These are phyloP conservation scores for Lecanoromycetidae sp. DNA, from an alignment of 2,329 filamentous ascomycete genomes.

Conservation along the genomic window DNA sequence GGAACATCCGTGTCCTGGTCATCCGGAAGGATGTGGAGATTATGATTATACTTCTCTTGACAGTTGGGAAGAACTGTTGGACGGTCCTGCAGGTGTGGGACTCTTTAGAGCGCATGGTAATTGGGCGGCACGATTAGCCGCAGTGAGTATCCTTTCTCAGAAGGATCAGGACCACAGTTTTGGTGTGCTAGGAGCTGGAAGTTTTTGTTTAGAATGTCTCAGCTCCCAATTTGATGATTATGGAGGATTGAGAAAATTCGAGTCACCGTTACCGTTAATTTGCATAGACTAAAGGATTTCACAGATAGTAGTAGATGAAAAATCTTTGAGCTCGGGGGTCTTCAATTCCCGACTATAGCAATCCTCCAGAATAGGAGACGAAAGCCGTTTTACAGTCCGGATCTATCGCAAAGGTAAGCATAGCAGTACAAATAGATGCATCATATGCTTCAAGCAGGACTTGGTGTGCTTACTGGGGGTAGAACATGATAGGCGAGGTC, in stretches of 20 bases:
- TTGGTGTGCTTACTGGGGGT: too few relatives aligned
- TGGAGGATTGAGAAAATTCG: background rate
- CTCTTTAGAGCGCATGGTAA: constrained; percentile 11
- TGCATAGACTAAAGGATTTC: constrained; percentile 7
- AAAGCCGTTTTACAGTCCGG: too few relatives aligned
- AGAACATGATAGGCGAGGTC: too few relatives aligned
- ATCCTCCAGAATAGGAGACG: too few relatives aligned
- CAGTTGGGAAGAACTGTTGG: constrained; percentile 11
- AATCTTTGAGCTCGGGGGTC: too few relatives aligned
- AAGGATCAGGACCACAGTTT: background rate
- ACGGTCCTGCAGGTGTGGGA: background rate
- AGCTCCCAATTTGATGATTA: background rate
- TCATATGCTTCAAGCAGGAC: too few relatives aligned
- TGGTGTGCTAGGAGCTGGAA: background rate
- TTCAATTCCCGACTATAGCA: too few relatives aligned
- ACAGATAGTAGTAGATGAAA: too few relatives aligned
- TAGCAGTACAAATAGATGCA: too few relatives aligned
- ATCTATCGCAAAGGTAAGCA: too few relatives aligned
- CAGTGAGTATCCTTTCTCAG: constrained; percentile 1
- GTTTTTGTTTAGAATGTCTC: constrained; percentile 1
- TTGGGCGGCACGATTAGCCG: constrained; percentile 9
- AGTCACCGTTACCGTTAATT: constrained; percentile 2
- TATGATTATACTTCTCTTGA: constrained; percentile 1
- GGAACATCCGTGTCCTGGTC: background rate
- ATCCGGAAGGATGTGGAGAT: background rate